Evolutionary conservation across 495 filamentous ascomycete genomes (phyloP), one percentile per base, ranked within the genome.

Genomic region (Talaromyces liani): DNA sequence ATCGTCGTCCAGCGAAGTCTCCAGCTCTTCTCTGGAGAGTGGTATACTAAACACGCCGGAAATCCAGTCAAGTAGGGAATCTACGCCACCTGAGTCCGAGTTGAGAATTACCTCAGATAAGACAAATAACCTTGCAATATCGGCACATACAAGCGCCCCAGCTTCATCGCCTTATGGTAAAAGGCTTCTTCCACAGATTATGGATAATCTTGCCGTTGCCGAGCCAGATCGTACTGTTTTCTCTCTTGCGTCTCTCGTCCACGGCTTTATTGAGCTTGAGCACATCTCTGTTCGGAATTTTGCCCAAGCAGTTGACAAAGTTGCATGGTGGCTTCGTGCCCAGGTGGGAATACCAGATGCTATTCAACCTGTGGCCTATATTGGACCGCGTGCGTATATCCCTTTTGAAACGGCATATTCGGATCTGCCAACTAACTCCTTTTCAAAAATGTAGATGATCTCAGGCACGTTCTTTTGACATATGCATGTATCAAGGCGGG

Each of bases 401-500:
- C 29, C 24, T n/a, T 25, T n/a, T 2, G 10, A 14, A 31, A 16
- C n/a, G 24, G n/a, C 10, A 34, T 18, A n/a, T 58, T 29, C 7
- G 20, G 16, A 6, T 14, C 54, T 58, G 54, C 1, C 10, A 36
- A 29, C 54, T 58, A 14, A 27, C 29, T 16, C 29, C 16, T 29
- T 27, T 58, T 7, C 1, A 36, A 10, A 12, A 3, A 16, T 58
- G 7, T 36, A 59, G 57, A 59, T 25, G 57, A 59, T 39, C 57
- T 59, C 3, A n/a, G 57, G 12, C 57, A 59, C n/a, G 14, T 59
- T 10, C 20, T 59, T 20, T 59, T 59, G 57, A 59, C 57, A 20
- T 59, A 59, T 39, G 57, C 57, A 39, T 59, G 57, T 14, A 27
- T 59, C 34, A 59, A 59, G 34, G 57, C 57, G 6, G 57, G 57